These are phyloP conservation scores for Reutealis trisperma DNA, from an alignment of 345 rosid genomes.

Conservation along the genomic window DNA sequence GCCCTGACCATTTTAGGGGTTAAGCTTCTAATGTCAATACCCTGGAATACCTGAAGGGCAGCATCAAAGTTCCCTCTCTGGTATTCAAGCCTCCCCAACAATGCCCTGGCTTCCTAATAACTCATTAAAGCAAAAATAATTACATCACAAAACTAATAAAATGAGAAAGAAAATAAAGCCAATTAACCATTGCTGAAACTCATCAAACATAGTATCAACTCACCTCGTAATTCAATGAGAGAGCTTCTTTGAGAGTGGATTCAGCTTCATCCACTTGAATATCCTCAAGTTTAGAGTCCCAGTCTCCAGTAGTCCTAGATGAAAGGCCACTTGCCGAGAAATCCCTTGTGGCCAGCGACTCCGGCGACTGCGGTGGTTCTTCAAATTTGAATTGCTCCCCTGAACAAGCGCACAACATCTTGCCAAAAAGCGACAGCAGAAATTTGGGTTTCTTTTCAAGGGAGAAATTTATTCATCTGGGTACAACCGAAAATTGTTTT, in stretches of 20 bases:
- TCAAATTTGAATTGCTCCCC: slow-evolving; percentile 92
- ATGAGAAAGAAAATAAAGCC: background rate
- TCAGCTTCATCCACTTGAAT: slow-evolving; percentile 90
- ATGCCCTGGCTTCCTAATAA: slow-evolving; percentile 91
- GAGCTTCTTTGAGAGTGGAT: slow-evolving; percentile 94
- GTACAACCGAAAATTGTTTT: background rate
- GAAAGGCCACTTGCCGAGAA: slow-evolving; percentile 89
- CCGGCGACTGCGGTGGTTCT: slow-evolving; percentile 87
- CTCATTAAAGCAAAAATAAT: slow-evolving; percentile 15
- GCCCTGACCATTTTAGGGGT: slow-evolving; percentile 69
- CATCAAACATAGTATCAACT: slow-evolving; percentile 5
- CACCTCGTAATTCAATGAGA: slow-evolving; percentile 95
- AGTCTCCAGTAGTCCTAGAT: slow-evolving; percentile 66
- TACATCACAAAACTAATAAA: background rate
- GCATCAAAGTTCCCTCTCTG: slow-evolving; percentile 93
- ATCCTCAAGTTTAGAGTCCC: slow-evolving; percentile 83
- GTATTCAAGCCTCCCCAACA: slow-evolving; percentile 89
- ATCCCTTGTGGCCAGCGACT: slow-evolving; percentile 88
- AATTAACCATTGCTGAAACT: slow-evolving; percentile 3
- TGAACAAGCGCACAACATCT: slow-evolving; percentile 96
- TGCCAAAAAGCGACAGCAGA: slow-evolving; percentile 11
- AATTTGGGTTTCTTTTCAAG: background rate
- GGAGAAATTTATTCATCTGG: background rate
- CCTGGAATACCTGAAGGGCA: slow-evolving; percentile 92
- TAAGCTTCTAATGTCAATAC: slow-evolving; percentile 71